Conservation (phyloP, 2,329 filamentous ascomycete species). For the Alternaria arbusti region DNA sequence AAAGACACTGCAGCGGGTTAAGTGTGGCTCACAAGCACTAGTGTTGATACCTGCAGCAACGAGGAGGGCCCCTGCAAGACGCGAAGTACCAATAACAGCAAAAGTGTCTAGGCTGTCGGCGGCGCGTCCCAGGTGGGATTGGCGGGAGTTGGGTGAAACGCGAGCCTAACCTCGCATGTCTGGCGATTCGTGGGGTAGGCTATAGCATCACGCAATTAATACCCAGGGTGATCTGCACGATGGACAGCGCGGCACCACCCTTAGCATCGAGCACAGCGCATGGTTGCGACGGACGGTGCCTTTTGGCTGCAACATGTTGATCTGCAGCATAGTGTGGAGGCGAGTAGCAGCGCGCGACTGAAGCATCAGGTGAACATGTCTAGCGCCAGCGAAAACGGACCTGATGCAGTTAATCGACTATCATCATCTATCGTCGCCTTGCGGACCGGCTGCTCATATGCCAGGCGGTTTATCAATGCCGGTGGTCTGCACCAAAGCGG, state of each 20-base stretch:
- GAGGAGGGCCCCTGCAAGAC: conserved; percentile 38
- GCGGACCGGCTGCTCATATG: conserved; percentile 4
- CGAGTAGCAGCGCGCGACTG: conserved; percentile 8
- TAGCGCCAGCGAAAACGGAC: conserved; percentile 16
- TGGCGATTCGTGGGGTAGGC: conserved; percentile 49
- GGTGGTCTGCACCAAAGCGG: conserved; percentile 3
- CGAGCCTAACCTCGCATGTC: conserved; percentile 46
- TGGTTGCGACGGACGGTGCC: conserved; percentile 13
- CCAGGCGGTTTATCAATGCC: conserved; percentile 13
- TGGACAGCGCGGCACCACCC: conserved; percentile 30
- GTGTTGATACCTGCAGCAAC: conserved; percentile 45
- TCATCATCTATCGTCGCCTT: not conserved
- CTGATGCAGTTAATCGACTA: conserved; percentile 10
- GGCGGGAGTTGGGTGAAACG: conserved; percentile 46
- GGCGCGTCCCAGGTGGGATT: conserved; percentile 40
- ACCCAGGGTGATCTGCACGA: conserved; percentile 36
- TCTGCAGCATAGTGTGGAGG: conserved; percentile 20
- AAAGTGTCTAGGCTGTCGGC: conserved; percentile 46
- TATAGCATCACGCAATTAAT: conserved; percentile 31
- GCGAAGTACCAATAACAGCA: conserved; percentile 40
- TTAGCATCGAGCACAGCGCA: conserved; percentile 17
- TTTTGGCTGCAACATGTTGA: conserved; percentile 17
- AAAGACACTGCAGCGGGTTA: conserved; percentile 42
- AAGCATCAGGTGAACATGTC: conserved; percentile 4
- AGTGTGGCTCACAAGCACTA: conserved; percentile 46